These are phyloP conservation scores for Polytolypa hystricis DNA, from an alignment of 2,329 filamentous ascomycete species.

Conservation along the genomic window DNA sequence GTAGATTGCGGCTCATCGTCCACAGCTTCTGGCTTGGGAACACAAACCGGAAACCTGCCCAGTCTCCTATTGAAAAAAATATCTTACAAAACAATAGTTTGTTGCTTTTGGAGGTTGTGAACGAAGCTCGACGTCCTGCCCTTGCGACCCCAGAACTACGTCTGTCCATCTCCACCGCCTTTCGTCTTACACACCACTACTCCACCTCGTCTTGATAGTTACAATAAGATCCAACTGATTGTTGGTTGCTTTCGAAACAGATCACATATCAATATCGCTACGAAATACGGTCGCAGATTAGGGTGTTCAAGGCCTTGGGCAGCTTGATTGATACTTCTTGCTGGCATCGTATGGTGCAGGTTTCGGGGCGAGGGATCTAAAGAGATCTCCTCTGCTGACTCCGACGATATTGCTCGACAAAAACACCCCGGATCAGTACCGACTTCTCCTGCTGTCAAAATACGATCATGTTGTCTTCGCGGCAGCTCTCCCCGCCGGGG, in stretches of 20 bases:
- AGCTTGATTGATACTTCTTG: background rate
- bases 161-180: too few relatives aligned
- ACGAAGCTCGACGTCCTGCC: background rate
- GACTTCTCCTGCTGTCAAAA: background rate
- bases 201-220: too few relatives aligned
- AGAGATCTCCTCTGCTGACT: conserved; percentile 32
- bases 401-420: conserved; percentile 11
- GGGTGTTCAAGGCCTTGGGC: too few relatives aligned
- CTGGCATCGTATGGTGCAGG: conserved; percentile 32
- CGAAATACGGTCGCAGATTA: too few relatives aligned
- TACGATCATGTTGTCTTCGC: conserved; percentile 26
- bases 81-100: background rate
- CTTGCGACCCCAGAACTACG: background rate
- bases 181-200: too few relatives aligned
- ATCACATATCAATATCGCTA: too few relatives aligned
- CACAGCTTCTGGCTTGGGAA: background rate
- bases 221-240: too few relatives aligned
- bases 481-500: conserved; percentile 44
- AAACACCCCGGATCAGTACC: background rate
- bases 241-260: too few relatives aligned
- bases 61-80: too few relatives aligned
- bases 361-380: conserved; percentile 31
- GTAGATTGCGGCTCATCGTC: background rate
- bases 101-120: background rate
- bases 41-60: too few relatives aligned